Evolutionary conservation across 176 grass and related monocot genomes (phyloP), one percentile per base, ranked within the genome.

Genomic region (Aegilops sharonensis): DNA sequence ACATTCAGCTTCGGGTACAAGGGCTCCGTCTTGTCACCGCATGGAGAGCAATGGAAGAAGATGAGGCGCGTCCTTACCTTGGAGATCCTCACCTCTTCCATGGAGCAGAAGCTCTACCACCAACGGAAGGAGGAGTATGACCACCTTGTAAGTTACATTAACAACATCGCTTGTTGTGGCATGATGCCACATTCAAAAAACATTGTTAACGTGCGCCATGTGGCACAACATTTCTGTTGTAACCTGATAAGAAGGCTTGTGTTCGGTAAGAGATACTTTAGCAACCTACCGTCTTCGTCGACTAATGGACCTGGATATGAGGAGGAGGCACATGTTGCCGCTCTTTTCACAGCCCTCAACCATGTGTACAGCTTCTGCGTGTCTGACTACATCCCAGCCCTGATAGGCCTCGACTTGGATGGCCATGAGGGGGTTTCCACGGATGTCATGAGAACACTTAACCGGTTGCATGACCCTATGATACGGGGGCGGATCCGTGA

Each of bases 261-360:
- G 5, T 88, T 93, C 21, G 80, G 89, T 6, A 77, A 57, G 32
- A 83, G 89, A 57, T 76, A 72, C 52, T 93, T 93, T 9, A 17
- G 50, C 2, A 17, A 40, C 3, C 68, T 74, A 17, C 24, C 78
- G 1, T 32, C 78, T 73, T 27, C 54, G 10, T 74, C n/a, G 3
- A 59, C 24, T 1, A 81, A 30, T 5, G 81, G 77, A 0, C 85
- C 88, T 0, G 84, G 85, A 1, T 6, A 45, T 3, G 77, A 93
- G 9, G 91, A 93, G 83, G 64, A 61, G 68, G 91, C 87, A 31
- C 89, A 94, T 21, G 69, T 91, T 3, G 83, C 76, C 4, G 79
- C 83, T 5, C 56, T 82, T 1, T 91, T 94, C 45, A 40, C 17
- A 0, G 29, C 80, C 17, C 82, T 91, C 8, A 72, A 45, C 20